phyloP scores from a whole-genome alignment of 352 stramenopile species.

The Sclerospora graminicola region DNA sequence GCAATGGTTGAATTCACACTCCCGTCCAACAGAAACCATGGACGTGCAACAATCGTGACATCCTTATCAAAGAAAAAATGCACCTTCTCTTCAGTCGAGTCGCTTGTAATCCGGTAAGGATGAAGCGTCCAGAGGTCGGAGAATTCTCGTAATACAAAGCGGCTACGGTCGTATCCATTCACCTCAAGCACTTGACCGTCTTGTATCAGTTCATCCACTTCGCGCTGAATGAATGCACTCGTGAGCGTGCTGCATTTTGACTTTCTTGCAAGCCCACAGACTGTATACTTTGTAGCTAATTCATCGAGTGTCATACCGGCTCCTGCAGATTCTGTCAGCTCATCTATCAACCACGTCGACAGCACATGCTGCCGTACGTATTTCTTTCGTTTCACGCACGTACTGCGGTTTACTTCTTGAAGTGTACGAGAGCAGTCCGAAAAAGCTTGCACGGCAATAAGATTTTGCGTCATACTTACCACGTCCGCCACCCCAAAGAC shows the following conservation, averaged over 20 bases:
- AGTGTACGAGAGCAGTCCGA: constrained; percentile 12
- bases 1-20: constrained; percentile 40
- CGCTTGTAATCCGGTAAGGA: constrained; percentile 38
- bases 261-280: constrained; percentile 4
- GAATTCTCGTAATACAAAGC: constrained; percentile 38
- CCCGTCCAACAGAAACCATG: constrained; percentile 72
- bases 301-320: constrained; percentile 18
- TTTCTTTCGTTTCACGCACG: constrained; percentile 4
- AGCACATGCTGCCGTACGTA: constrained; percentile 1
- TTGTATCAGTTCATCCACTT: constrained; percentile 27
- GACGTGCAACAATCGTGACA: constrained; percentile 37
- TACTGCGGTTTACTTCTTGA: background rate
- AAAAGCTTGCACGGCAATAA: constrained; percentile 33
- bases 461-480: constrained; percentile 11
- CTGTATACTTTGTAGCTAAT: constrained; percentile 11
- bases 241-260: background rate
- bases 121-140: constrained; percentile 49
- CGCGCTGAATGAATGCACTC: constrained; percentile 16
- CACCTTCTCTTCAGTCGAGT: constrained; percentile 43
- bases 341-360: constrained; percentile 12
- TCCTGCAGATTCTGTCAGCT: constrained; percentile 11
- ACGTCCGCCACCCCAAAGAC: constrained; percentile 25
- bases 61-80: constrained; percentile 66
- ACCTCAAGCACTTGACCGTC: constrained; percentile 42
- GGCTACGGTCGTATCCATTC: constrained; percentile 43